Evolutionary conservation across 129 eudicot species (phyloP), one percentile per base, ranked within the genome.

Genomic region (Apium graveolens): DNA sequence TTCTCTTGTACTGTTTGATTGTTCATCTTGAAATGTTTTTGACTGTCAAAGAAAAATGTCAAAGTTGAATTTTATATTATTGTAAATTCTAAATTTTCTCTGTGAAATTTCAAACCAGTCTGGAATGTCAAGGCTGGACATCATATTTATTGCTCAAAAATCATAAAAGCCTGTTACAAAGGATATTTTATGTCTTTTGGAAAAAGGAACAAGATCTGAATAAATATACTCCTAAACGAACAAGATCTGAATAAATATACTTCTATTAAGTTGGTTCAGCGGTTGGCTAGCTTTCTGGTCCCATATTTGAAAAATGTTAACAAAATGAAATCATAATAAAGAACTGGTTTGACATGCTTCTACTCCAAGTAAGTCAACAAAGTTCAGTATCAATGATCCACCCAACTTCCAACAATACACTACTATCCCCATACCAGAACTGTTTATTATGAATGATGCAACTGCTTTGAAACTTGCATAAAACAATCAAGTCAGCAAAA

Each of bases 381-480:
- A 65, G 38, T 29, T 12, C 39, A 27, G 24, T 5, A 16, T 66
- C 72, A 27, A 66, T 66, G 41, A 66, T 66, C 11, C 72, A 66
- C 24, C 72, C 41, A 66, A 66, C 72, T 66, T 16, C 24, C 18
- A 32, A 14, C 38, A 66, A 66, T 5, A 65, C 7, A 11, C 66
- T n/a, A n/a, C 66, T n/a, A 57, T 13, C 26, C 66, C 66, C 66
- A 57, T 57, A n/a, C 68, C 68, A 60, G n/a, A 60, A n/a, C 32
- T 60, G 68, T 60, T n/a, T 31, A 66, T 31, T 5, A 66, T 31
- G 72, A 66, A 66, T 66, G 72, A 27, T 31, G 37, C 72, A 66
- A 60, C 68, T 26, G 66, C 66, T 57, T 24, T 55, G 32, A 57
- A 8, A 7, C 9, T 24, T 55, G 65, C 65, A 51, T 51, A 0